Conservation (phyloP, 2,329 filamentous ascomycete genomes). For the Pyrenophora teres region DNA sequence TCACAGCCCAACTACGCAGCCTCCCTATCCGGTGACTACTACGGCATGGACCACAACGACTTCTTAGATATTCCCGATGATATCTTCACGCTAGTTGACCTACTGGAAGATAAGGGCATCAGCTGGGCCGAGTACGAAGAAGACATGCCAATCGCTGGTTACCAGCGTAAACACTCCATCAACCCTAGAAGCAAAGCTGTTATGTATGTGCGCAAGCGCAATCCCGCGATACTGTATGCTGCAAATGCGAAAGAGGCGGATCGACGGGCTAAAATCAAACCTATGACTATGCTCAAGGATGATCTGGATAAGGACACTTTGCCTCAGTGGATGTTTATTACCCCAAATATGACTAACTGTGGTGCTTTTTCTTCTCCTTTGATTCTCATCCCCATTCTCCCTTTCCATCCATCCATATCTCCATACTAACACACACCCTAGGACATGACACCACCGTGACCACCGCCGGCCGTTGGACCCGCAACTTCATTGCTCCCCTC, state of each 20-base stretch:
- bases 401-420: background rate
- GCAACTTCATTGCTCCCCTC: conserved; percentile 71
- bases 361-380: conserved; percentile 45
- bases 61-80: conserved; percentile 57
- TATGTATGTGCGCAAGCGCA: conserved; percentile 84
- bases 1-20: conserved; percentile 78
- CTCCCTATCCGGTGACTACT: conserved; percentile 70
- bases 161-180: conserved; percentile 63
- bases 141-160: conserved; percentile 75
- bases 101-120: conserved; percentile 50
- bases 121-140: conserved; percentile 72
- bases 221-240: conserved; percentile 68
- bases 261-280: conserved; percentile 73
- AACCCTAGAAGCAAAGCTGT: conserved; percentile 69
- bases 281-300: conserved; percentile 67
- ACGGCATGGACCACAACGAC: conserved; percentile 71
- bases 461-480: conserved; percentile 70
- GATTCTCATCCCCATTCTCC: too few species aligned
- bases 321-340: conserved; percentile 44
- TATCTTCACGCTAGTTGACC: conserved; percentile 48
- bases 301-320: conserved; percentile 30
- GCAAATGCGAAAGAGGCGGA: conserved; percentile 63
- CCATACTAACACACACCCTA: conserved; percentile 6
- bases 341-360: conserved; percentile 74
- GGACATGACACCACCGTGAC: conserved; percentile 72